Percentiles rank a stretch among this genome's conserved stretches.
Conservation (phyloP, 345 rosid species). For the Aquilaria sinensis region DNA sequence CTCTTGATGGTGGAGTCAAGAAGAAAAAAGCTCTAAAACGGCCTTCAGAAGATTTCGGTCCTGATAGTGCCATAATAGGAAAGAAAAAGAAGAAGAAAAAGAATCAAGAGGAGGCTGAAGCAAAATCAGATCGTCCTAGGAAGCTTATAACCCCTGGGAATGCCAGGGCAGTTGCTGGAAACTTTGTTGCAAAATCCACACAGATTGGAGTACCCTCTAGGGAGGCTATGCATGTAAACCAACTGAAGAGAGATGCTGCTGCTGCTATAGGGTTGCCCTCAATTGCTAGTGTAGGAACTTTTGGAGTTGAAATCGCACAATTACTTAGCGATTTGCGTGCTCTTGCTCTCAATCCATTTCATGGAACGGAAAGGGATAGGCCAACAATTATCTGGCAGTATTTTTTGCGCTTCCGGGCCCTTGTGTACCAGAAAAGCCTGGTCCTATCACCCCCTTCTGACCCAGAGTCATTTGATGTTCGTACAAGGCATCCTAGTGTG, state of each 20-base stretch:
- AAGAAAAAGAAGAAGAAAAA: constrained; percentile 67
- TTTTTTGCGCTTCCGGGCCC: constrained; percentile 68
- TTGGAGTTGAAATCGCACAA: constrained; percentile 42
- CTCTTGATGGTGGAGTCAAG: constrained; percentile 35
- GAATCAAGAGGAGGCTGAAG: constrained; percentile 42
- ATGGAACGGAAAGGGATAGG: constrained; percentile 42
- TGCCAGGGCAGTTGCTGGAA: constrained; percentile 21
- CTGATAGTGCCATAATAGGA: constrained; percentile 28
- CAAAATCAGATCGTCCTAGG: constrained; percentile 36
- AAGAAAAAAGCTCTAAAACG: constrained; percentile 52
- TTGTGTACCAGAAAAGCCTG: constrained; percentile 79
- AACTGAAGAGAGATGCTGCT: constrained; percentile 38
- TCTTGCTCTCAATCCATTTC: constrained; percentile 71
- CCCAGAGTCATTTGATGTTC: constrained; percentile 28
- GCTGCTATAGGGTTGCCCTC: constrained; percentile 17
- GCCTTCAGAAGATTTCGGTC: constrained; percentile 30
- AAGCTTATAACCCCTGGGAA: constrained; percentile 41
- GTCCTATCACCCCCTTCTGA: constrained; percentile 45
- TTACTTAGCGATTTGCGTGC: constrained; percentile 63
- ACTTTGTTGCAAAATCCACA: constrained; percentile 27
- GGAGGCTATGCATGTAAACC: constrained; percentile 23
- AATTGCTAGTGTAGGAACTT: constrained; percentile 17
- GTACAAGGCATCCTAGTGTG: constrained; percentile 25
- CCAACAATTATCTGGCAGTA: constrained; percentile 43
- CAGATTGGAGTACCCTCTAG: constrained; percentile 24